A percentile compares a stretch with the other conserved stretches of the same genome.
These are phyloP conservation scores for Xylariaceae sp. DNA, from an alignment of 2,329 filamentous ascomycete species.

Conservation along the genomic window DNA sequence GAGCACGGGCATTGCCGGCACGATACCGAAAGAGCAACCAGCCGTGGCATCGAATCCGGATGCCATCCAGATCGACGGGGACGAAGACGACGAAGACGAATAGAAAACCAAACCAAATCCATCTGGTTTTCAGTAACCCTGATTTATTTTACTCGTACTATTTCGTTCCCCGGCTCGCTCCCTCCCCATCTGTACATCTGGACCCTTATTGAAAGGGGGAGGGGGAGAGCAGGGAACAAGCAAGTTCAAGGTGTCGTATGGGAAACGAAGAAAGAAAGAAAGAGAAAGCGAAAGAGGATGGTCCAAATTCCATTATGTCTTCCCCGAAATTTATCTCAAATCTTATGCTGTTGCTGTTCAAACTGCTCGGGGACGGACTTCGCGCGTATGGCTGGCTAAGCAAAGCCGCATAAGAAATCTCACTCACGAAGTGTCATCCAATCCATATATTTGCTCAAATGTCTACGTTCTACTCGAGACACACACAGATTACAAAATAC, in stretches of 20 bases:
- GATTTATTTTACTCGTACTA: background rate
- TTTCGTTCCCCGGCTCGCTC: slow-evolving; percentile 11
- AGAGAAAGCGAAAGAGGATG: no score
- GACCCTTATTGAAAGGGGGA: slow-evolving; percentile 16
- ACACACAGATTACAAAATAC: no score
- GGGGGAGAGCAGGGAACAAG: background rate
- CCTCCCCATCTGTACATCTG: slow-evolving; percentile 18
- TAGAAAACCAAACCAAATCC: no score
- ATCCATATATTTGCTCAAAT: no score
- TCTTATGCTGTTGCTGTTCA: no score
- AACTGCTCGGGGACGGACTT: no score
- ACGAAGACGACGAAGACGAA: slow-evolving; percentile 43
- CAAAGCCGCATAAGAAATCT: no score
- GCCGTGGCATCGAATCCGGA: slow-evolving; percentile 67
- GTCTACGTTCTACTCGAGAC: no score
- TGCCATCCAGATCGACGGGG: slow-evolving; percentile 76
- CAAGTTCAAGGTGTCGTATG: slow-evolving; percentile 4
- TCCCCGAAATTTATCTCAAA: no score
- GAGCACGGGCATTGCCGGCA: slow-evolving; percentile 65
- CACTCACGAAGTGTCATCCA: no score
- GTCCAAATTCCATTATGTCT: no score
- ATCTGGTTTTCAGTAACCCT: background rate
- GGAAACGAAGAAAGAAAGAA: background rate
- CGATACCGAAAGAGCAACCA: slow-evolving; percentile 42
- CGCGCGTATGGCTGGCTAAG: no score